Conservation (phyloP, 371 early-diverging fungal genomes). For the Mucor velutinosus region DNA sequence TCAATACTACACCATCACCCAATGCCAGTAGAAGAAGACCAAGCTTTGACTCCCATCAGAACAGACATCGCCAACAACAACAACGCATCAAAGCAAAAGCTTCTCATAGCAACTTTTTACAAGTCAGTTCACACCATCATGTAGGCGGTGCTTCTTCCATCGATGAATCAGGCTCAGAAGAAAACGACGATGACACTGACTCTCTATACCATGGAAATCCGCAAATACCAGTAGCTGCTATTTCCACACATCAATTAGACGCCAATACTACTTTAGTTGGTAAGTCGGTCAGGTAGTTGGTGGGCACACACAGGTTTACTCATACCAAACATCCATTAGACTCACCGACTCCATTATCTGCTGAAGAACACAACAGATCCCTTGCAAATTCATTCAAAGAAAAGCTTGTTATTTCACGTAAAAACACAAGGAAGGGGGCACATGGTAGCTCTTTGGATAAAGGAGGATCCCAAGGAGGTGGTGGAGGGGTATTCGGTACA, state of each 20-base stretch:
- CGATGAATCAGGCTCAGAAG: conserved; percentile 25
- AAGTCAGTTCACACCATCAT: conserved; percentile 5
- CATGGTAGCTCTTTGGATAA: not conserved
- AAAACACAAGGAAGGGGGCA: not conserved
- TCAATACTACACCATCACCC: not conserved
- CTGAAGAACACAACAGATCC: conserved; percentile 4
- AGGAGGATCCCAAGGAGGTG: not conserved
- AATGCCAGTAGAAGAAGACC: conserved; percentile 18
- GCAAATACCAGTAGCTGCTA: not conserved
- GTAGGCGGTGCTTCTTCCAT: conserved; percentile 18
- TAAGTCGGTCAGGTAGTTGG: not conserved
- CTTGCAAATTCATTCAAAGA: conserved; percentile 12
- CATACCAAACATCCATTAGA: not conserved
- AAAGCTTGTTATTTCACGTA: conserved; percentile 1
- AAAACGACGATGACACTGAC: conserved; percentile 19
- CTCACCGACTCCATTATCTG: conserved; percentile 15
- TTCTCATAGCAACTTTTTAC: conserved; percentile 16
- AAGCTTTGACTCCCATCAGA: conserved; percentile 20
- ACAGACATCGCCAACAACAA: conserved; percentile 1
- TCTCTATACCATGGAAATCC: not conserved
- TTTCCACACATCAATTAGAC: not conserved
- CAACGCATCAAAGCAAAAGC: conserved; percentile 4
- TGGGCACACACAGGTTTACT: not conserved
- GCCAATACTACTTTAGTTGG: not conserved
- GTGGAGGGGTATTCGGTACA: conserved; percentile 7